Evolutionary conservation across 441 rosid species (phyloP).

Genomic region (Raphanus hybrid): DNA sequence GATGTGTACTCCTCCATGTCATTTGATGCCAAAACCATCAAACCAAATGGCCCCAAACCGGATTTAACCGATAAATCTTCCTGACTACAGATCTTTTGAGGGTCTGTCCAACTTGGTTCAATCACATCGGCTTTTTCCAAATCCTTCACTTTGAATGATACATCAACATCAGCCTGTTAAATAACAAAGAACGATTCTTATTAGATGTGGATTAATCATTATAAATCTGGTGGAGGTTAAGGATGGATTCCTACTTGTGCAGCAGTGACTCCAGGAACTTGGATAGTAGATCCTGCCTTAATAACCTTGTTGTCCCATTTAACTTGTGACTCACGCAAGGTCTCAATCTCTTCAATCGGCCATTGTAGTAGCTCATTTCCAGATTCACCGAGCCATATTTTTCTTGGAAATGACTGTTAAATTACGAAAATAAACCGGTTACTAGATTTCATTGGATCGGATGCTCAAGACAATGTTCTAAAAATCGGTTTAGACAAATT

Average conservation of each 20-base stretch:
- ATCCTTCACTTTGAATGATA: constrained; percentile 43
- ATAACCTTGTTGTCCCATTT: constrained; percentile 33
- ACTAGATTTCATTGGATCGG: not conserved
- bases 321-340: constrained; percentile 34
- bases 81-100: constrained; percentile 48
- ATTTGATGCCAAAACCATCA: constrained; percentile 49
- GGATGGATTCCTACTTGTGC: constrained; percentile 37
- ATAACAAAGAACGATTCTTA: not conserved
- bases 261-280: constrained; percentile 47
- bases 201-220: not conserved
- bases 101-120: constrained; percentile 41
- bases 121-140: constrained; percentile 48
- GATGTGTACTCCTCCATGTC: constrained; percentile 50
- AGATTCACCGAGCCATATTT: constrained; percentile 37
- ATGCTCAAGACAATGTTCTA: too few relatives aligned
- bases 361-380: constrained; percentile 48
- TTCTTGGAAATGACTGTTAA: constrained; percentile 44
- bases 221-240: not conserved
- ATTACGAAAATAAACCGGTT: not conserved
- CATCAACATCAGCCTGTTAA: constrained; percentile 57
- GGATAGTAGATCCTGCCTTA: constrained; percentile 38
- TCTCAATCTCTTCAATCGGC: constrained; percentile 49
- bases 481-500: too few relatives aligned
- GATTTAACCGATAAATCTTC: constrained; percentile 44
- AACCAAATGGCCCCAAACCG: constrained; percentile 56